Conservation (phyloP, 176 grass and related monocot genomes). For the Eragrostis curvula region DNA sequence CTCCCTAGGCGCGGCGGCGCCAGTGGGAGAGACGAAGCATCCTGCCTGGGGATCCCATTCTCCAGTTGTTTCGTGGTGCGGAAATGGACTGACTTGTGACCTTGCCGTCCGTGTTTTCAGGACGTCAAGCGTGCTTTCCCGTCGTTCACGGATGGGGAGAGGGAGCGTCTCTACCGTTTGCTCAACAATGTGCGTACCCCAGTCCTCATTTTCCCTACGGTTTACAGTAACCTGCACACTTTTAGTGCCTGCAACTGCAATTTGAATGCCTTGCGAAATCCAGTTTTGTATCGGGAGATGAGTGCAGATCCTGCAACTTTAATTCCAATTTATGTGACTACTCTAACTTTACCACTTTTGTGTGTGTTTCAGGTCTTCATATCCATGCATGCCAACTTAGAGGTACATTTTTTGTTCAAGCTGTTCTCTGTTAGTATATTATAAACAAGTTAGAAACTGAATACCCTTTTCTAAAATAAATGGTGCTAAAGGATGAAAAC, state of each 20-base stretch:
- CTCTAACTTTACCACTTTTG: background rate
- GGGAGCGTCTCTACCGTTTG: slow-evolving; percentile 56
- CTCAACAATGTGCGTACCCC: slow-evolving; percentile 51
- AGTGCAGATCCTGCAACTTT: background rate
- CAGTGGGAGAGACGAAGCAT: background rate
- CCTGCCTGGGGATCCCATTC: background rate
- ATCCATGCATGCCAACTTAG: slow-evolving; percentile 55
- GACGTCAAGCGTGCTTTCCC: slow-evolving; percentile 58
- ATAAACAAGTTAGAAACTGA: background rate
- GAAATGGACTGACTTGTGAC: slow-evolving; percentile 5
- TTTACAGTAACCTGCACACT: background rate
- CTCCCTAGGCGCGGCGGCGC: slow-evolving; percentile 2
- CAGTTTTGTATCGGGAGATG: background rate
- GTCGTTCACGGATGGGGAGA: slow-evolving; percentile 55
- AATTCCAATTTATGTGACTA: background rate
- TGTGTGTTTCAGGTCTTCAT: slow-evolving; percentile 56
- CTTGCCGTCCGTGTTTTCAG: slow-evolving; percentile 43
- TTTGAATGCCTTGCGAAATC: background rate
- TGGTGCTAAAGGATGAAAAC: background rate
- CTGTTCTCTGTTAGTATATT: background rate
- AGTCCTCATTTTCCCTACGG: background rate
- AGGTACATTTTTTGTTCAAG: slow-evolving; percentile 42
- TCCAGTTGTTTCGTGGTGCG: background rate
- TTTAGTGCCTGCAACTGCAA: background rate
- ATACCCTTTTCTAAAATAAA: background rate